Base-by-base conservation (phyloP, 2,329 filamentous ascomycete species). In the Arthrinium puccinioides region DNA sequence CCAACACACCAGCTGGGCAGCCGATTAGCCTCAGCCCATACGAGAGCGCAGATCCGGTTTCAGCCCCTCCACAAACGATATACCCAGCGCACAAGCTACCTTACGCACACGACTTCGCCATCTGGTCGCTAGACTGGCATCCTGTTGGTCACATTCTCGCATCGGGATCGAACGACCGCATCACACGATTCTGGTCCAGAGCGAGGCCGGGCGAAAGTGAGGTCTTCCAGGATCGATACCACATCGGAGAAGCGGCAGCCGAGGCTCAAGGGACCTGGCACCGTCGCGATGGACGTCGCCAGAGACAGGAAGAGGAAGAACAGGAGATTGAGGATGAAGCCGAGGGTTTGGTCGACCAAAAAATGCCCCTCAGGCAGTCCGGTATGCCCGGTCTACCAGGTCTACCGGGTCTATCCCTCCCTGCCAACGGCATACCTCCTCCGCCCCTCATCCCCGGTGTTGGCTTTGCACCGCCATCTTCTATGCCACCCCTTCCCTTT, bases 71-170 rank as follows among this genome's bases (percentile, higher is more conserved):
- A 0, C 90, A 96, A 60, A 84, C 87, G n/a, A 86, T 98, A 43
- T 87, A 87, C 56, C 92, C 92, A 2, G 87, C 88, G 4, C 90
- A 97, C 66, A 84, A 80, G 52, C 66, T 96, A 21, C 79, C 84
- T 7, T 90, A 82, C 54, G 92, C 92, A 1, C 92, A 98, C 59
- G 86, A 94, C 49, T 94, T 89, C 57, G 87, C 88, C 14, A 92
- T 98, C 46, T 98, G 92, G 92, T 94, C 89, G 14, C 74, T 98
- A 34, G 89, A 96, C 65, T 98, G 92, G 89, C 92, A 98, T 57
- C 92, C 92, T 1, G 72, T 97, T 0, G 92, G 92, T 20, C 92
- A 98, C 55, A 90, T 98, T 45, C 75, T 98, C 7, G 89, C 89
- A 1, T 94, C 90, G 2, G 92, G 92, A 10, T 95, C 89, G 9